Evolutionary conservation across 1,284 basidiomycete species (phyloP), one percentile per base, ranked within the genome.

Genomic region (Sporisorium exsertum): DNA sequence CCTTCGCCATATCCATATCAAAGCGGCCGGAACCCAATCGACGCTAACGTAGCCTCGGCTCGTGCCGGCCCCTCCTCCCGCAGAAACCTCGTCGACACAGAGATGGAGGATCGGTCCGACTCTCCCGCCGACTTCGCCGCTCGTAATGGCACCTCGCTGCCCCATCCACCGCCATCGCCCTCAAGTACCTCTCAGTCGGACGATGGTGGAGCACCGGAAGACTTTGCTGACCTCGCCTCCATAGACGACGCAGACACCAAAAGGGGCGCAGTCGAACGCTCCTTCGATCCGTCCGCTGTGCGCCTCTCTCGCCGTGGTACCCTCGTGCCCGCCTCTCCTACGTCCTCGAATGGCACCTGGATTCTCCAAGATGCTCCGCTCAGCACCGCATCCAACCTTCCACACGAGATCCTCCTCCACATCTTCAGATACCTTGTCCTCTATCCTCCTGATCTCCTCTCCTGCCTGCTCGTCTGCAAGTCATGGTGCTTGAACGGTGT

Each of bases 401-500:
- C 95, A 2, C 92, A 94, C 58, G 95, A 97, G 86, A 90, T 97
- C 47, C 90, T 98, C 76, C 92, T 95, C n/a, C 91, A 97, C 87
- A 92, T 98, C 80, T 89, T 99, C 78, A 92, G 92, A 68, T 91
- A 94, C 77, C 88, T 99, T 13, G 90, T 92, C 66, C 88, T 91
- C 24, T 88, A 97, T 45, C 90, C 92, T 75, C 88, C 89, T 70
- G 89, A 91, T 53, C 88, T 97, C 64, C 77, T 68, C 37, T 54
- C 77, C 46, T 84, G 81, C 49, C 62, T 85, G 43, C 90, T 92
- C 61, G 95, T 98, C 35, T 95, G 92, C 40, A 91, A 93, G 64
- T 89, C 91, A 15, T 99, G 97, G 95, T 97, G 95, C 87, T 91
- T 95, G 81, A 96, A 94, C 86, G 92, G 94, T 9, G 94, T 96